Evolutionary conservation across 331 rosid genomes (phyloP).

Genomic region (Telfairia occidentalis): DNA sequence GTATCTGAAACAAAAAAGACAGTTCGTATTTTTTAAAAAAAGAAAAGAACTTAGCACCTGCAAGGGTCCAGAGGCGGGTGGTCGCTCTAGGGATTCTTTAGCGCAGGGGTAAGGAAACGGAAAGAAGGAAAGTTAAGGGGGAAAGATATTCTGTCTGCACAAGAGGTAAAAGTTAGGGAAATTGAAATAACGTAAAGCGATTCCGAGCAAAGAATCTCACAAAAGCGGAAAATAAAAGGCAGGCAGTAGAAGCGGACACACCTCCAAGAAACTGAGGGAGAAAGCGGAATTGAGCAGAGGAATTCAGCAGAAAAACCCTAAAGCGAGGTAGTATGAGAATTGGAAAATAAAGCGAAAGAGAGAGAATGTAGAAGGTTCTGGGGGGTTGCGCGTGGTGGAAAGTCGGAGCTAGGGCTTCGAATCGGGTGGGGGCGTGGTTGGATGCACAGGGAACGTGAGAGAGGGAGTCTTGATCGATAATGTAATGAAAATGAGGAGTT

Average conservation of each 20-base stretch:
- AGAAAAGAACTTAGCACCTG: neutral
- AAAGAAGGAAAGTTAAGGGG: neutral
- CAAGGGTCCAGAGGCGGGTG: neutral
- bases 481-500: too few species aligned
- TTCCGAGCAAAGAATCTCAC: neutral
- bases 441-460: too few species aligned
- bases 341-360: neutral
- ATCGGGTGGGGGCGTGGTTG: too few species aligned
- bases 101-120: neutral
- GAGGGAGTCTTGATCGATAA: too few species aligned
- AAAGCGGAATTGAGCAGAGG: neutral
- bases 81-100: neutral
- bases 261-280: neutral
- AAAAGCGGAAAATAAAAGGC: neutral
- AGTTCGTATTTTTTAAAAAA: neutral
- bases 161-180: neutral
- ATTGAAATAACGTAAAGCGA: neutral
- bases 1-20: neutral
- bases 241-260: neutral
- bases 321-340: neutral
- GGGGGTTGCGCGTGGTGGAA: neutral
- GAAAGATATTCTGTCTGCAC: neutral
- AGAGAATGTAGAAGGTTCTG: neutral
- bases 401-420: neutral
- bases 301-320: neutral